A percentile compares a stretch with the other conserved stretches of the same genome.
phyloP scores from a whole-genome alignment of 495 filamentous ascomycete species.

The Tuber borchii region DNA sequence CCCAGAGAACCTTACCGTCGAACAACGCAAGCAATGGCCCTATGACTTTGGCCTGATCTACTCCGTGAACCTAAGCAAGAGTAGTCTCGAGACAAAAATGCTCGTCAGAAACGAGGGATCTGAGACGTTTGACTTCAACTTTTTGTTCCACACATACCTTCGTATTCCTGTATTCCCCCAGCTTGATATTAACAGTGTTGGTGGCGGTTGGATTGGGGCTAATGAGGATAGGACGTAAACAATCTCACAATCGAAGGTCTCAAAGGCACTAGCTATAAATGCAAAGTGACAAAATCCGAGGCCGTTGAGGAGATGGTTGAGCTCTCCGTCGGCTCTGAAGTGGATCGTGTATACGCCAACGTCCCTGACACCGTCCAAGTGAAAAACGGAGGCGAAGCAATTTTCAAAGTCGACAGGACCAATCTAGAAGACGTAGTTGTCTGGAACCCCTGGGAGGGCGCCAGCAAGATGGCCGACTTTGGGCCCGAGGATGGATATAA shows the following conservation, averaged over 20 bases:
- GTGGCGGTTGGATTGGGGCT: conserved; percentile 5
- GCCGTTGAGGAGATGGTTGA: conserved; percentile 53
- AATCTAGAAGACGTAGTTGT: conserved; percentile 81
- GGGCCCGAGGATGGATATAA: conserved; percentile 79
- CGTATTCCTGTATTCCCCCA: conserved; percentile 56
- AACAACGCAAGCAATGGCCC: conserved; percentile 63
- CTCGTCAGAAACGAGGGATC: conserved; percentile 80
- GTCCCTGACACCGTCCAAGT: conserved; percentile 50
- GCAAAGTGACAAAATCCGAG: conserved; percentile 64
- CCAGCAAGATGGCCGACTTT: conserved; percentile 81
- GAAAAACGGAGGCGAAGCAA: conserved; percentile 53
- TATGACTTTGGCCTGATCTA: conserved; percentile 86
- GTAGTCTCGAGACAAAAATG: conserved; percentile 70
- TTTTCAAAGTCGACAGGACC: conserved; percentile 68
- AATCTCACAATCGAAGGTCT: conserved; percentile 64
- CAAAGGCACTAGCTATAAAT: conserved; percentile 63
- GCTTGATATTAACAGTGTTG: not conserved
- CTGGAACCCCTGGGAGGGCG: conserved; percentile 94
- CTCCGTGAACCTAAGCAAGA: conserved; percentile 72
- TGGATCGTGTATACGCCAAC: conserved; percentile 67
- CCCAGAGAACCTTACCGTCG: conserved; percentile 58
- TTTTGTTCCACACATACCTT: conserved; percentile 87
- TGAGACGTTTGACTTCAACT: conserved; percentile 79
- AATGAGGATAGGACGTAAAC: conserved; percentile 60
- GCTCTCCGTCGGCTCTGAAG: conserved; percentile 62